These are phyloP conservation scores for Colletotrichum lentis DNA, from an alignment of 2,329 filamentous ascomycete species.

Conservation along the genomic window DNA sequence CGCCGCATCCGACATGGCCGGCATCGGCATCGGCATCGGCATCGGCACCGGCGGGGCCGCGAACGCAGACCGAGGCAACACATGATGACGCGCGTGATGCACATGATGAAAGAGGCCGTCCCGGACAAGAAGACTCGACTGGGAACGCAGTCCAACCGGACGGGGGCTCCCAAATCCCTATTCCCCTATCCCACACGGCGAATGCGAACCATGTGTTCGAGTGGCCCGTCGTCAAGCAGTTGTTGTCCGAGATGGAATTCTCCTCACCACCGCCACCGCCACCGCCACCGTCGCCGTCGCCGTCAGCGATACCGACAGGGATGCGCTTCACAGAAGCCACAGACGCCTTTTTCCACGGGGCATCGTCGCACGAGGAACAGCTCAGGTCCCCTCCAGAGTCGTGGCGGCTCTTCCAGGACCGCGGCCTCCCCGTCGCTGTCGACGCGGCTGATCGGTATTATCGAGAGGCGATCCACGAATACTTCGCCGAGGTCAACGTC, in stretches of 20 bases:
- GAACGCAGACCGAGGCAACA: neutral
- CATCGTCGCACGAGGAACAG: neutral
- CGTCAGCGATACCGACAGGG: neutral
- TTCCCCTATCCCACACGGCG: constrained; percentile 40
- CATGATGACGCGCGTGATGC: neutral
- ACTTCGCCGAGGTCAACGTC: constrained; percentile 43
- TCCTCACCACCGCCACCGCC: no score
- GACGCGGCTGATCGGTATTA: constrained; percentile 15
- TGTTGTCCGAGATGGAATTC: constrained; percentile 29
- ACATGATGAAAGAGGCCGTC: neutral
- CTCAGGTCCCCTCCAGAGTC: constrained; percentile 26
- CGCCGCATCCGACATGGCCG: constrained; percentile 9
- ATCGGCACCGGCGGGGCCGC: neutral
- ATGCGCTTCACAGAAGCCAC: constrained; percentile 31
- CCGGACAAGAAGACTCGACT: neutral
- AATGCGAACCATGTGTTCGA: constrained; percentile 42
- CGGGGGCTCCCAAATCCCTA: constrained; percentile 30
- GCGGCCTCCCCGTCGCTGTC: neutral
- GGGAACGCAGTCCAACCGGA: neutral
- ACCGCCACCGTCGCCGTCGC: neutral
- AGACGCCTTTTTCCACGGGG: constrained; percentile 29
- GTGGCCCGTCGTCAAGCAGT: constrained; percentile 40
- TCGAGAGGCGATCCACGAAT: constrained; percentile 36
- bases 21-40: neutral
- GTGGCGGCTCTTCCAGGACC: constrained; percentile 36